phyloP scores from a whole-genome alignment of 2,329 filamentous ascomycete genomes.

The Alternaria sp. region DNA sequence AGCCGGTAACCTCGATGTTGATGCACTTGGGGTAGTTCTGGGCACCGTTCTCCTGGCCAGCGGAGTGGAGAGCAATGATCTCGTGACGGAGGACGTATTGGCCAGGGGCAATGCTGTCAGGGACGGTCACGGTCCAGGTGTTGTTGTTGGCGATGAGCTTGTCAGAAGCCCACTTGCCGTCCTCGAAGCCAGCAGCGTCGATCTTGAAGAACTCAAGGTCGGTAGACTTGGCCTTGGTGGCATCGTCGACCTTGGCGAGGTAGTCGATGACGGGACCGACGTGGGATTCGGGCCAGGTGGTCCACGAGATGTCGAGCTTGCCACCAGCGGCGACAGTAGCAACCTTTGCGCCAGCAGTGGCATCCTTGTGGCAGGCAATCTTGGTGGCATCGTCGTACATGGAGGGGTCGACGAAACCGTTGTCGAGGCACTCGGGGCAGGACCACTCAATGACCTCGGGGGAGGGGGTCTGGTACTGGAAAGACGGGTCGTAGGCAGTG shows the following conservation, averaged over 20 bases:
- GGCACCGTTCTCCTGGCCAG: slow-evolving; percentile 51
- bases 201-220: slow-evolving; percentile 70
- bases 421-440: slow-evolving; percentile 56
- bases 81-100: slow-evolving; percentile 67
- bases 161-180: slow-evolving; percentile 63
- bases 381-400: slow-evolving; percentile 55
- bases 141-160: slow-evolving; percentile 57
- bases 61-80: slow-evolving; percentile 66
- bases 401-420: slow-evolving; percentile 59
- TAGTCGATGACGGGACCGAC: slow-evolving; percentile 70
- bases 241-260: slow-evolving; percentile 64
- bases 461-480: slow-evolving; percentile 43
- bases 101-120: slow-evolving; percentile 59
- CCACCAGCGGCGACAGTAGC: slow-evolving; percentile 65
- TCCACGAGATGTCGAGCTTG: slow-evolving; percentile 66
- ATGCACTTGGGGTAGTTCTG: slow-evolving; percentile 59
- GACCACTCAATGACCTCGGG: slow-evolving; percentile 61
- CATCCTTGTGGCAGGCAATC: slow-evolving; percentile 67
- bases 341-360: slow-evolving; percentile 57
- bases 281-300: slow-evolving; percentile 69
- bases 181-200: slow-evolving; percentile 60
- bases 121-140: slow-evolving; percentile 59
- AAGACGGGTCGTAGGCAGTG: slow-evolving; percentile 50
- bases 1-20: slow-evolving; percentile 54
- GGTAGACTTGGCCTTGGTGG: slow-evolving; percentile 60